Conservation (phyloP, 495 filamentous ascomycete species). For the Cladorrhinum samala region DNA sequence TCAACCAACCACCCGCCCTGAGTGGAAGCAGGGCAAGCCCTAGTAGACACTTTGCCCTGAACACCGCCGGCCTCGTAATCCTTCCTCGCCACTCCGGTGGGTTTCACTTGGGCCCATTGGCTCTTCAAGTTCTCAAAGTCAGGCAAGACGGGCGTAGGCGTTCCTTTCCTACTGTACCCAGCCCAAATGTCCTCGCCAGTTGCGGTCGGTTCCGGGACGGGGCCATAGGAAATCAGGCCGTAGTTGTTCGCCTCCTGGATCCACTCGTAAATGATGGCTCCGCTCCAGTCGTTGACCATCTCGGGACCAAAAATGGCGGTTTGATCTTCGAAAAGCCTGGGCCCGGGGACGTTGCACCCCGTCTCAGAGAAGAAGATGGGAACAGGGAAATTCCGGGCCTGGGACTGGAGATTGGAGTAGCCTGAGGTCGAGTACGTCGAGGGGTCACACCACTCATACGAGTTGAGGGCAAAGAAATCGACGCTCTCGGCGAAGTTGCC, state of each 20-base stretch:
- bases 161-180: slow-evolving; percentile 64
- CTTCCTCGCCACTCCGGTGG: slow-evolving; percentile 58
- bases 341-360: slow-evolving; percentile 61
- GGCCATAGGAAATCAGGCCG: slow-evolving; percentile 75
- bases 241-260: slow-evolving; percentile 81
- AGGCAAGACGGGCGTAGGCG: slow-evolving; percentile 64
- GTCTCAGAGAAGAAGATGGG: slow-evolving; percentile 87
- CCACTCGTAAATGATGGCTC: slow-evolving; percentile 86
- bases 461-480: slow-evolving; percentile 82
- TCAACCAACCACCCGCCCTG: slow-evolving; percentile 64
- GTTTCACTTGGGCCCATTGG: slow-evolving; percentile 68
- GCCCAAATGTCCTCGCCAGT: slow-evolving; percentile 50
- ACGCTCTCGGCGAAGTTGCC: slow-evolving; percentile 59
- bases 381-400: slow-evolving; percentile 50
- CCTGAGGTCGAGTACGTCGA: slow-evolving; percentile 58
- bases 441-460: slow-evolving; percentile 84
- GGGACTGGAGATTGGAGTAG: slow-evolving; percentile 57
- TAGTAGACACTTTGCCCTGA: slow-evolving; percentile 45
- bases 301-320: slow-evolving; percentile 63
- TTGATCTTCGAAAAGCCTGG: slow-evolving; percentile 73
- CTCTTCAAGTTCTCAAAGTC: slow-evolving; percentile 73
- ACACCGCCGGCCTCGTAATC: slow-evolving; percentile 61
- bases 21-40: slow-evolving; percentile 66
- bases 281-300: slow-evolving; percentile 74
- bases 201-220: slow-evolving; percentile 38